Evolutionary conservation across 1,284 basidiomycete species (phyloP).

Genomic region (Abortiporus biennis): DNA sequence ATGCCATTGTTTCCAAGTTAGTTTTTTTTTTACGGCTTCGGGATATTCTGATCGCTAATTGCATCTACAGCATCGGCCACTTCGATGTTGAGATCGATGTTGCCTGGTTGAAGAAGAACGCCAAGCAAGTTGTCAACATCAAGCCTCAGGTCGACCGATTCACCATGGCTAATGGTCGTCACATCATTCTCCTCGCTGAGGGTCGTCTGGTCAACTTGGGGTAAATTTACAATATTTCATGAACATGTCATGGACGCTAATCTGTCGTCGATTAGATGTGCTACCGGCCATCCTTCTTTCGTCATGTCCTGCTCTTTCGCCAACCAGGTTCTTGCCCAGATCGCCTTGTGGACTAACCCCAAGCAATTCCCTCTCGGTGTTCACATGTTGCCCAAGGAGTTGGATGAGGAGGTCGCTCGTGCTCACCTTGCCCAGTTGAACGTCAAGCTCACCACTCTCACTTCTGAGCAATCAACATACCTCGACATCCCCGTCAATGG

Average conservation of each 20-base stretch:
- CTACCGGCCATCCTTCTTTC: constrained; percentile 91
- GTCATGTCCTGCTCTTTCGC: constrained; percentile 99
- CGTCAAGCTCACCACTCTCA: constrained; percentile 89
- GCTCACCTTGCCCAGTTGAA: constrained; percentile 90
- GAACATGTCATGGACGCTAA: constrained; percentile 7
- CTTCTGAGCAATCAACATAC: constrained; percentile 80
- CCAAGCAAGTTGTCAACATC: constrained; percentile 82
- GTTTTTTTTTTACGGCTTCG: constrained; percentile 22
- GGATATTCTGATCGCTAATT: constrained; percentile 9
- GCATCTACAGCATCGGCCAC: constrained; percentile 80
- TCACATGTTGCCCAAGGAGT: constrained; percentile 95
- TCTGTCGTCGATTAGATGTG: constrained; percentile 42
- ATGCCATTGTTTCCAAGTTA: constrained; percentile 97
- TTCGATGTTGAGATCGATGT: constrained; percentile 99
- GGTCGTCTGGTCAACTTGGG: constrained; percentile 99
- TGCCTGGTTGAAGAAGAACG: constrained; percentile 96
- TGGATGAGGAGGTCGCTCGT: constrained; percentile 98
- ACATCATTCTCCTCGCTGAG: constrained; percentile 96
- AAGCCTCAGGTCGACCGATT: constrained; percentile 99
- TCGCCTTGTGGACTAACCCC: constrained; percentile 94
- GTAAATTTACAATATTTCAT: constrained; percentile 36
- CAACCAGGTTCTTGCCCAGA: constrained; percentile 98
- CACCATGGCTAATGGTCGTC: constrained; percentile 87
- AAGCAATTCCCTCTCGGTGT: constrained; percentile 90
- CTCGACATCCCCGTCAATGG: constrained; percentile 87